Conservation (phyloP, 305 asterid species). For the Euphrasia arctica region DNA sequence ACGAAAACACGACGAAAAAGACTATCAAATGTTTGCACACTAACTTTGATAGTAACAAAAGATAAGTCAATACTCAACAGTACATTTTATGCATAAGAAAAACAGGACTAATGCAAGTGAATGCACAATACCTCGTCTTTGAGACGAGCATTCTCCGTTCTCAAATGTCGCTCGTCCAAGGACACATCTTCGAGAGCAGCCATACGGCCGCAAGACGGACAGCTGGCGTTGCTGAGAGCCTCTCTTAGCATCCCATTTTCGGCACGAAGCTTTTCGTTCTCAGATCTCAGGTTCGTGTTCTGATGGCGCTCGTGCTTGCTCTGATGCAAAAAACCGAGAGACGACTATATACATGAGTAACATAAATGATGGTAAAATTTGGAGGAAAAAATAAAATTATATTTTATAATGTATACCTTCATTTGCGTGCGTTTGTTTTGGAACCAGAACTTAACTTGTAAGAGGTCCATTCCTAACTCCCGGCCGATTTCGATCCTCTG, state of each 20-base stretch:
- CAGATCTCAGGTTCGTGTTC: constrained; percentile 29
- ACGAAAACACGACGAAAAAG: neutral
- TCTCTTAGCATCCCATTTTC: neutral
- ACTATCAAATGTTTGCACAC: neutral
- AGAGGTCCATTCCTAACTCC: constrained; percentile 34
- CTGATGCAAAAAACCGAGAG: constrained; percentile 12
- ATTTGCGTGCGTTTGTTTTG: constrained; percentile 48
- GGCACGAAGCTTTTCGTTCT: constrained; percentile 33
- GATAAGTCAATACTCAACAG: too few relatives aligned
- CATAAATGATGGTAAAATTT: neutral
- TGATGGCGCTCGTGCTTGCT: constrained; percentile 32
- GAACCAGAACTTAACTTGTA: constrained; percentile 51
- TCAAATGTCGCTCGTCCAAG: neutral
- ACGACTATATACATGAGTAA: neutral
- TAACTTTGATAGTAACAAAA: too few relatives aligned
- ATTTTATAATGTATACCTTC: constrained; percentile 30
- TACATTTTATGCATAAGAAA: neutral
- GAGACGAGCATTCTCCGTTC: constrained; percentile 13
- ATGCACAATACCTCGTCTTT: constrained; percentile 11
- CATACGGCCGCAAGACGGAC: constrained; percentile 7
- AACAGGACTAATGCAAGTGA: neutral
- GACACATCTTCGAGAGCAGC: neutral
- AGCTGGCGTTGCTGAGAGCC: neutral
- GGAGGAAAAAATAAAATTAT: neutral
- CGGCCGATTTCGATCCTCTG: constrained; percentile 33